Base-by-base conservation (phyloP, 306 rosid genomes). In the Notholithocarpus densiflorus region DNA sequence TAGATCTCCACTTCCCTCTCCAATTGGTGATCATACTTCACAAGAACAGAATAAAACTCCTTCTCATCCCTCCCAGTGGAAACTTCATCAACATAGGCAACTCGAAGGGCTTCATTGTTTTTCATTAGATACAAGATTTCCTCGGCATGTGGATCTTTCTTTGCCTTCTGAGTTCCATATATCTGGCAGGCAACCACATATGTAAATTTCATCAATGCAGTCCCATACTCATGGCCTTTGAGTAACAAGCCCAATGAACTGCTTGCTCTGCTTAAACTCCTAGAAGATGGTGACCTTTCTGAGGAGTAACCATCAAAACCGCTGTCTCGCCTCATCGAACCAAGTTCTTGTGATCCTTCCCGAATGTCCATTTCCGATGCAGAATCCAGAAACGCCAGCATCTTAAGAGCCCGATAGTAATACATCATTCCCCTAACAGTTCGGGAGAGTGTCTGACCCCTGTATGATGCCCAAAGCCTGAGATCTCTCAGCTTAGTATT, bases 341-440 rank as follows among this genome's bases (percentile, higher is more conserved):
- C 92, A 82, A 84, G 92, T 80, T 92, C 98, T 5, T 77, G 95
- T n/a, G 97, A 71, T 71, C 98, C 98, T 59, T 92, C 98, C 65
- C 89, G 91, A 54, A 95, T 89, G 84, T 95, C 98, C 94, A 95
- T 83, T 86, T 95, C 98, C 23, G 99, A 86, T 15, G 99, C 99
- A 77, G 98, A 91, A 78, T 95, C 99, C 76, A 95, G 88, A 89
- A 93, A 95, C 27, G 93, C 91, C 87, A 93, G 81, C 97, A 93
- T 93, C 87, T 91, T 95, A 75, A 95, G 97, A 56, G 99, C 99
- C 65, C 94, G 89, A 75, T 89, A 91, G 79, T 95, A 91, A 81
- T 92, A 95, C 97, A 95, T 95, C 99, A 92, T 95, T 75, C 99
- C 99, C 84, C 99, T 86, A 61, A 95, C 99, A n/a, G 99, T 95